Base-by-base conservation (phyloP, 1,284 basidiomycete species). In the Microbotryomycetes sp. region DNA sequence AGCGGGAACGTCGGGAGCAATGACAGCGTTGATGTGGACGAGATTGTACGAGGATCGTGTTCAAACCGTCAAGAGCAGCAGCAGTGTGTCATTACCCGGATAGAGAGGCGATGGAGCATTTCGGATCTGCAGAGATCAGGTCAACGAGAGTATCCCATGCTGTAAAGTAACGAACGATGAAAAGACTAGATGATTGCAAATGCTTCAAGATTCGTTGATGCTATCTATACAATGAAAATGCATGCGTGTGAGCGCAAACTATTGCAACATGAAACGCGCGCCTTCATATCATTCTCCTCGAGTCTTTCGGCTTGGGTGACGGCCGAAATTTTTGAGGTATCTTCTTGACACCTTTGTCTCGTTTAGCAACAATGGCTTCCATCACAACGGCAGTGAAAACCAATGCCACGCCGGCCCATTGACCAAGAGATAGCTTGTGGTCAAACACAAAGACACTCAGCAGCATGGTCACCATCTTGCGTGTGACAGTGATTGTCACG, bases 401-500 rank as follows among this genome's bases (percentile, higher is more conserved):
- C 30, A 93, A 84, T 0, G 77, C 86, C 0, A 93, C 86, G 19
- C 94, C 96, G 2, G 83, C 70, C 96, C 96, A 98, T 77, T 98
- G 96, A 1, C 92, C 88, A 0, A 74, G 63, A 0, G 86, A 86
- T 56, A 99, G 80, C 65, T 81, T 83, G 77, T 98, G 94, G 70
- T 90, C 86, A 76, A 97, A 98, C 1, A 97, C 84, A 28, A 94
- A 76, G 4, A 99, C 92, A 6, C 89, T 93, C 42, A 99, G 81
- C 15, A 99, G 81, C 94, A 99, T 98, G 4, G 94, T 97, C 76
- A 97, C 96, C 74, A 99, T 80, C 78, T 98, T 98, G 60, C 96
- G 83, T n/a, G 94, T 98, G 59, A 98, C 82, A 1, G 92, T 97
- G 70, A 97, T 88, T 46, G 89, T 96, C 56, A 92, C 90, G 29